Base-by-base conservation (phyloP, 2,329 filamentous ascomycete genomes). In the Gaeumannomyces sp. region DNA sequence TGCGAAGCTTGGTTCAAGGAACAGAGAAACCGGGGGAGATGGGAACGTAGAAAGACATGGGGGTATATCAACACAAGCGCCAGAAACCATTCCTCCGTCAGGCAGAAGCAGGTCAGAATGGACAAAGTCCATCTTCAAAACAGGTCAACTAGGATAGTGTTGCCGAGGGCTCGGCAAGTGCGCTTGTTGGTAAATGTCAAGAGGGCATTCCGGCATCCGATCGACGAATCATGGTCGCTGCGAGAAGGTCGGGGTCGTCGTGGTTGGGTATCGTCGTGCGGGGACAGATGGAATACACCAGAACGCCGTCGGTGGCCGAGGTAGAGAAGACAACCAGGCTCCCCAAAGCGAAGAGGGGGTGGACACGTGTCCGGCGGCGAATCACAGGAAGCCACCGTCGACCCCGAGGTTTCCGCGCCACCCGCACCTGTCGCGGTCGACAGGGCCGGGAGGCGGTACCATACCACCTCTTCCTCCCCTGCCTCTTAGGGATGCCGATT, bases 321-420 rank as follows among this genome's bases (percentile, higher is more conserved):
- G 33, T 8, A 27, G 25, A 33, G n/a, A 38, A 33, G 59, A n/a
- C 6, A 19, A n/a, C 29, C 33, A 13, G 25, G 59, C 8, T 25
- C 7, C 1, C 14, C 33, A 11, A 7, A 53, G 2, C 4, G 31
- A 27, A 16, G 33, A n/a, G 28, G 27, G n/a, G n/a, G 27, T 19
- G 8, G 33, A 33, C 11, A n/a, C 5, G 3, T 19, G n/a, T 4
- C 14, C 4, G 7, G 16, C 28, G 31, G 29, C 25, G 27, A 29
- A 25, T 81, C 72, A 87, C 56, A 86, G 70, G 69, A 87, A 85
- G 27, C 81, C 82, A 45, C 83, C 82, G 59, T 88, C 85, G 64
- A 73, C 72, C 25, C 79, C 78, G 61, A 85, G 78, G 67, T 82
- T 85, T 29, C 82, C 80, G 45, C 84, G 80, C 84, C 84, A 87